A percentile compares a stretch with the other conserved stretches of the same genome.
Evolutionary conservation across 495 filamentous ascomycete species (phyloP).

Genomic region (Xylaria venustula): DNA sequence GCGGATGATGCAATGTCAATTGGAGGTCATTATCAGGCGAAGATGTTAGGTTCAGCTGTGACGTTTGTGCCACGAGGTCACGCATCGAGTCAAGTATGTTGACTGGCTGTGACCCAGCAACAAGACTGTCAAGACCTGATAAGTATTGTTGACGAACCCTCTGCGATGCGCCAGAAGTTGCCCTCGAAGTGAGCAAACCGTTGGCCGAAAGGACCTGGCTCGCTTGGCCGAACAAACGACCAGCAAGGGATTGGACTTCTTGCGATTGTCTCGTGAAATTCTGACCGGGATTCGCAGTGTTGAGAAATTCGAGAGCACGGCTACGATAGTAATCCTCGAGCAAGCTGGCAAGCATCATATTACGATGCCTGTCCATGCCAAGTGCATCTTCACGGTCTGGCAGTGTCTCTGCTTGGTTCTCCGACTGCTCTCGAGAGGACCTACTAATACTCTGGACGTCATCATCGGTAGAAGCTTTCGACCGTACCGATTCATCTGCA

Average conservation of each 20-base stretch:
- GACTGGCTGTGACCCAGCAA: slow-evolving; percentile 16
- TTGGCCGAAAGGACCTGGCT: slow-evolving; percentile 21
- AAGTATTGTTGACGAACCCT: slow-evolving; percentile 21
- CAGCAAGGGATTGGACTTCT: slow-evolving; percentile 22
- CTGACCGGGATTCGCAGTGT: slow-evolving; percentile 21
- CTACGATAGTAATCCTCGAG: slow-evolving; percentile 30
- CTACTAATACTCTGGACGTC: slow-evolving; percentile 14
- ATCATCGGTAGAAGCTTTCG: slow-evolving; percentile 8
- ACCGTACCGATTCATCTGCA: slow-evolving; percentile 2
- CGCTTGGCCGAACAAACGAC: slow-evolving; percentile 22
- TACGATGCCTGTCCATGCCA: slow-evolving; percentile 27
- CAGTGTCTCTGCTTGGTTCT: neutral
- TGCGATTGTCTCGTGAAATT: slow-evolving; percentile 26
- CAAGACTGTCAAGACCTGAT: slow-evolving; percentile 24
- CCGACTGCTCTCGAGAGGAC: neutral
- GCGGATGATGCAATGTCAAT: slow-evolving; percentile 14
- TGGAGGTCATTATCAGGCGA: slow-evolving; percentile 21
- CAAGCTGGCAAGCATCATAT: slow-evolving; percentile 33
- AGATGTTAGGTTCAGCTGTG: slow-evolving; percentile 19
- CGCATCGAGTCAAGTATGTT: slow-evolving; percentile 18
- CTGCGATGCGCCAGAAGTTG: slow-evolving; percentile 16
- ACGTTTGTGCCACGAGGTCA: slow-evolving; percentile 21
- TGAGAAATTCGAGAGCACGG: slow-evolving; percentile 29
- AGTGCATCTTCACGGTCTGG: slow-evolving; percentile 5
- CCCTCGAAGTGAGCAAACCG: slow-evolving; percentile 21